Evolutionary conservation across 352 stramenopile genomes (phyloP), one percentile per base, ranked within the genome.

Genomic region (Phytophthora hybrid): DNA sequence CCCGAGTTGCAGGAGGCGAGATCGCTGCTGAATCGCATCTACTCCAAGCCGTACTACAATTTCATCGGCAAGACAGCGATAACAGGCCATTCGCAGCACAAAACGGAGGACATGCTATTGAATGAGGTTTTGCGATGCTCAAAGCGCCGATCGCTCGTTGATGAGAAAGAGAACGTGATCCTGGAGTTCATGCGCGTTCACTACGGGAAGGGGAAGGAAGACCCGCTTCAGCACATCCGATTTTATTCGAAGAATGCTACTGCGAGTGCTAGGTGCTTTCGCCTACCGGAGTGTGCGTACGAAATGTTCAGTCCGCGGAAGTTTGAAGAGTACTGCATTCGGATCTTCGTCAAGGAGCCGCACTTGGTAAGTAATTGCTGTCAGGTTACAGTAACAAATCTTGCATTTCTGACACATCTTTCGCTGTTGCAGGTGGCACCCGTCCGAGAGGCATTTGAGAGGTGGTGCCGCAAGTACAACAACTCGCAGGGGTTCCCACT

Each of bases 231-330:
- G 13, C 66, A 88, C 26, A 79, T 95, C 6, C 82, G 88, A 10
- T 97, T 97, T 54, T 97, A 94, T 69, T 79, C 78, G 9, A 94
- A 96, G 76, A 81, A 87, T 46, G 84, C 86, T 10, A 80, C 66
- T 5, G 69, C 76, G 34, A 73, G 54, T 31, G 80, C 76, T 0
- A 78, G 57, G 1, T 95, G 89, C 73, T 93, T 87, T 39, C 77
- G 71, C 13, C 69, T 95, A 19, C 71, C 80, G 1, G 52, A 74
- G 23, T 84, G 87, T 39, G 78, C 79, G 23, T 95, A 95, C 37
- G 79, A 81, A 49, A 93, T 93, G 83, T 79, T 93, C 57, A 85
- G 73, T 9, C 89, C 89, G 0, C 76, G 73, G 32, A 83, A 74
- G 14, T 95, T 93, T 70, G 77, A 93, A 64, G 84, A 96, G 58